Conservation (phyloP, 805 yeast genomes). For the Barnettozyma siamensis region DNA sequence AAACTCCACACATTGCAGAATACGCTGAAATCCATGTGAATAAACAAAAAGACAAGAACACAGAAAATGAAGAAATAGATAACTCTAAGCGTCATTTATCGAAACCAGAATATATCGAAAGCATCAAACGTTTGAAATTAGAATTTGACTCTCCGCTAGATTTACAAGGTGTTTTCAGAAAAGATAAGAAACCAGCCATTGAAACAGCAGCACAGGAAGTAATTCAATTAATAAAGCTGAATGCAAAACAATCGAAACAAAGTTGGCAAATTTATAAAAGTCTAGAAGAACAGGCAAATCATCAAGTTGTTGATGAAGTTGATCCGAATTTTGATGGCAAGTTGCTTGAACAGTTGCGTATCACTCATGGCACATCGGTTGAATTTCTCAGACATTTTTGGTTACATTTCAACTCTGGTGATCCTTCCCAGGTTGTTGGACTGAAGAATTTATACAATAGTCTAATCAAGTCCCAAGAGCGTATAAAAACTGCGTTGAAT, state of each 20-base stretch:
- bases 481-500: constrained; percentile 35
- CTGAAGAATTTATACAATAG: constrained; percentile 45
- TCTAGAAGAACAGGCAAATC: constrained; percentile 22
- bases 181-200: constrained; percentile 28
- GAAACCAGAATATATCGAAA: constrained; percentile 19
- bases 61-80: constrained; percentile 1
- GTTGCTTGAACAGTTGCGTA: constrained; percentile 44
- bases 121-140: constrained; percentile 17
- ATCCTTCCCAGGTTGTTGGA: constrained; percentile 36
- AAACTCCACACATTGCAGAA: constrained; percentile 39
- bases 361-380: constrained; percentile 66
- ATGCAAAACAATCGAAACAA: constrained; percentile 48
- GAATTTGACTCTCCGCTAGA: constrained; percentile 21
- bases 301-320: constrained; percentile 26
- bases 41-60: constrained; percentile 15
- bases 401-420: constrained; percentile 50
- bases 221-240: constrained; percentile 41
- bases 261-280: constrained; percentile 32
- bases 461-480: constrained; percentile 39
- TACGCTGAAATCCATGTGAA: constrained; percentile 41
- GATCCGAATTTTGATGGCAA: constrained; percentile 29
- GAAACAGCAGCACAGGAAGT: constrained; percentile 41
- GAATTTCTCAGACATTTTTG: constrained; percentile 77
- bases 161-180: constrained; percentile 23
- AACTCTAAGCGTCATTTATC: constrained; percentile 13